Conservation (phyloP, 2,329 filamentous ascomycete genomes). For the Fusarium graminum region DNA sequence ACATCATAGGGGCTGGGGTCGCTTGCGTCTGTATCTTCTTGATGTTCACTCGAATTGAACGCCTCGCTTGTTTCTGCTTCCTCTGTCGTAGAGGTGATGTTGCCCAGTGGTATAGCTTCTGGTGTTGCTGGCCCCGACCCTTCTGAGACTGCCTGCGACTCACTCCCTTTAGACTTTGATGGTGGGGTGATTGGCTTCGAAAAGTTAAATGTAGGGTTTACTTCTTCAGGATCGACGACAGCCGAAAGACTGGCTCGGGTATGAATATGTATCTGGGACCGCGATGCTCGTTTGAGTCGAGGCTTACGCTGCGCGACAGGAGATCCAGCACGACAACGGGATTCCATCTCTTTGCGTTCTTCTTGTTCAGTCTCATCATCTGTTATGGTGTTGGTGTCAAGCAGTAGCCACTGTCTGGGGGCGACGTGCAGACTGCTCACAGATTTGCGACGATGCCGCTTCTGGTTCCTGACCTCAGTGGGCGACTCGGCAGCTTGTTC, state of each 20-base stretch:
- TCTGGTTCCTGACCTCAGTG: slow-evolving; percentile 50
- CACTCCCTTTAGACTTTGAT: background rate
- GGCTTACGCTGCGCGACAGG: slow-evolving; percentile 55
- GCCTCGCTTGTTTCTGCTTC: slow-evolving; percentile 53
- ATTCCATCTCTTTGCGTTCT: slow-evolving; percentile 59
- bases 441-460: slow-evolving; percentile 63
- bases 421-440: slow-evolving; percentile 62
- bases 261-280: slow-evolving; percentile 55
- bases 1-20: slow-evolving; percentile 51
- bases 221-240: slow-evolving; percentile 32
- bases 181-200: slow-evolving; percentile 53
- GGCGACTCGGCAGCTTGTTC: slow-evolving; percentile 39
- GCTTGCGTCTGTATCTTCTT: slow-evolving; percentile 53
- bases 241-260: slow-evolving; percentile 38
- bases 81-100: slow-evolving; percentile 46
- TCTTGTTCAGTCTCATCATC: slow-evolving; percentile 61
- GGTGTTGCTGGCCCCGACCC: slow-evolving; percentile 24
- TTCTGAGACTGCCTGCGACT: slow-evolving; percentile 4
- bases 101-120: slow-evolving; percentile 25
- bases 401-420: slow-evolving; percentile 53
- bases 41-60: slow-evolving; percentile 52
- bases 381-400: slow-evolving; percentile 56
- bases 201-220: slow-evolving; percentile 53
- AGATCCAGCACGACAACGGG: slow-evolving; percentile 50
- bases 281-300: slow-evolving; percentile 58